phyloP scores from a whole-genome alignment of 306 rosid genomes.

The Begonia fuchsioides region DNA sequence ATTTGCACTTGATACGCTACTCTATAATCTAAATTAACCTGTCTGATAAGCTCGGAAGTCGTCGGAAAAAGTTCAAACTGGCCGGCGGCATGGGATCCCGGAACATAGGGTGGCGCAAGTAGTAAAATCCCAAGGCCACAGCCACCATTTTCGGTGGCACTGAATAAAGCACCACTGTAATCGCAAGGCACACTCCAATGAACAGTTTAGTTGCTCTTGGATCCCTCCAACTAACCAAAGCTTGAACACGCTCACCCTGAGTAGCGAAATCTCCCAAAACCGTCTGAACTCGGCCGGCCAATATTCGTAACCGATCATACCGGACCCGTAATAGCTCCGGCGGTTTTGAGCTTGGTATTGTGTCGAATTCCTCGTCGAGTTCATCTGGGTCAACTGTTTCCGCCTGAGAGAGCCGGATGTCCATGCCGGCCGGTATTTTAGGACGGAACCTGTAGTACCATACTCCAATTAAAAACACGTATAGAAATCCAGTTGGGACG shows the following conservation, averaged over 20 bases:
- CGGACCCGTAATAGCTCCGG: slow-evolving; percentile 45
- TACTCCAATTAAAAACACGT: slow-evolving; percentile 67
- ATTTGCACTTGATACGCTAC: neutral
- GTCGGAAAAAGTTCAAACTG: slow-evolving; percentile 35
- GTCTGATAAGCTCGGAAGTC: slow-evolving; percentile 81
- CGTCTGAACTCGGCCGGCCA: slow-evolving; percentile 79
- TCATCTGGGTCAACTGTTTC: slow-evolving; percentile 75
- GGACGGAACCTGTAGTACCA: slow-evolving; percentile 91
- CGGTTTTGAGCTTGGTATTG: slow-evolving; percentile 74
- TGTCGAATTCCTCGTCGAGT: slow-evolving; percentile 78
- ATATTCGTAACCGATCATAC: slow-evolving; percentile 69
- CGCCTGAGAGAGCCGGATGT: slow-evolving; percentile 57
- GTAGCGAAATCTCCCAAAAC: slow-evolving; percentile 93
- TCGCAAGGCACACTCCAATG: slow-evolving; percentile 27
- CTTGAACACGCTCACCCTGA: slow-evolving; percentile 84
- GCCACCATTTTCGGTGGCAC: slow-evolving; percentile 72
- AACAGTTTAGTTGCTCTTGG: slow-evolving; percentile 67
- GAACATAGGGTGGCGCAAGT: slow-evolving; percentile 50
- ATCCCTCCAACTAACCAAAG: slow-evolving; percentile 86
- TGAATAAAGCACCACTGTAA: slow-evolving; percentile 22
- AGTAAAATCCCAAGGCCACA: slow-evolving; percentile 71
- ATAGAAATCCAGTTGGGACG: slow-evolving; percentile 77
- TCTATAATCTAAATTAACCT: slow-evolving; percentile 52
- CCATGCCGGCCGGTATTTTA: slow-evolving; percentile 84
- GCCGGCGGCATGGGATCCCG: slow-evolving; percentile 38